Evolutionary conservation across 345 rosid genomes (phyloP).

Genomic region (Chamaenerion angustifolium): DNA sequence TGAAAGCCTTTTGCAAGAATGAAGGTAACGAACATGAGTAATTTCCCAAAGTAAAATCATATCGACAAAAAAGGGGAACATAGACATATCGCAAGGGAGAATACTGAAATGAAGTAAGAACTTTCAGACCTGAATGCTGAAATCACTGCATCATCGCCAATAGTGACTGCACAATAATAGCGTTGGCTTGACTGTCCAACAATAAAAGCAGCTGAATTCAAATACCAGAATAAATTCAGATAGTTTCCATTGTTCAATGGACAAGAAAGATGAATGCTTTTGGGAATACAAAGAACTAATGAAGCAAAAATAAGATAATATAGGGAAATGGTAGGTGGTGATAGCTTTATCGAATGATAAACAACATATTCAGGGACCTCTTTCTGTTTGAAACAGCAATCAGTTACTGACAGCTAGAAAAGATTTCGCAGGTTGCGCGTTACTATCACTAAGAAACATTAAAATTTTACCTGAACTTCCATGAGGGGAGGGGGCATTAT

Average conservation of each 20-base stretch:
- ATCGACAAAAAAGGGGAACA: not conserved
- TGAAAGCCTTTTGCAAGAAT: constrained; percentile 50
- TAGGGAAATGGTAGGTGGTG: too few relatives aligned
- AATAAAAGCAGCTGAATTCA: constrained; percentile 86
- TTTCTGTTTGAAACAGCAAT: too few relatives aligned
- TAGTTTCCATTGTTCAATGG: constrained; percentile 15
- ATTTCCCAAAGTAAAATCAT: not conserved
- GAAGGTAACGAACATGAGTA: constrained; percentile 6
- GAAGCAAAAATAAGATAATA: not conserved
- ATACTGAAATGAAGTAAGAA: not conserved
- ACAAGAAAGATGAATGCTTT: constrained; percentile 6
- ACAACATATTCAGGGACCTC: not conserved
- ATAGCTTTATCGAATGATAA: not conserved
- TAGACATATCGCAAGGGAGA: constrained; percentile 1
- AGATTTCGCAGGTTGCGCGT: not conserved
- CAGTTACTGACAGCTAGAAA: not conserved
- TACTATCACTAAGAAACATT: not conserved
- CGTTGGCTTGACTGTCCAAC: constrained; percentile 98
- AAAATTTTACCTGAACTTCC: constrained; percentile 60
- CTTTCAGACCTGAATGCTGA: constrained; percentile 72
- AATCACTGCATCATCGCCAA: constrained; percentile 92
- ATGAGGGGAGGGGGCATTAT: constrained; percentile 87
- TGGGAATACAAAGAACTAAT: not conserved
- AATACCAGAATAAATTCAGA: constrained; percentile 39
- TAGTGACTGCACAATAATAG: constrained; percentile 76